Base-by-base conservation (phyloP, 1,139 yeast genomes). In the Fermentozyma sake region DNA sequence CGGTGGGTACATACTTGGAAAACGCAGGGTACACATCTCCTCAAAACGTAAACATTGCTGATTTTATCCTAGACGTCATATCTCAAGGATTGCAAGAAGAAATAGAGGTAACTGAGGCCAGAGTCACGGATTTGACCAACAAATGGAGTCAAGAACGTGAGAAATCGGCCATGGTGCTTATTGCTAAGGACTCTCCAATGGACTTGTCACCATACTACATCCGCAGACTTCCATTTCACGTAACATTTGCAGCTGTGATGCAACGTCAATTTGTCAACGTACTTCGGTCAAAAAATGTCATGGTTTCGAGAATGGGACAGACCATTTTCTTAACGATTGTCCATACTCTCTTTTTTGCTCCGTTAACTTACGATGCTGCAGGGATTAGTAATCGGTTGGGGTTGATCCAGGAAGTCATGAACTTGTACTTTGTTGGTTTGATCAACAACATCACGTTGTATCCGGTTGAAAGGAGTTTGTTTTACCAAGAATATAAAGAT, bases 401-500 rank as follows among this genome's bases (percentile, higher is more conserved):
- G 2, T 37, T 51, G 26, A 40, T 44, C 7, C 56, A 51, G 22
- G 47, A 42, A 17, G 44, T 48, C 8, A 32, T 46, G 24, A 50
- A 48, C 32, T 31, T 50, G 27, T 50, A 46, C 33, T 51, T 37
- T 24, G 49, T 43, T 7, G 56, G 56, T 2, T 39, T 50, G 29
- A 34, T 51, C 32, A 51, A 51, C 35, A 51, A 50, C 32, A 33
- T 50, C 28, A 32, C 52, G 5, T 34, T 50, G 16, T 51, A 48
- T 26, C 54, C 54, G 4, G 28, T 37, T 5, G 52, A 49, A 18
- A 32, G 54, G n/a, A 44, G 46, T 29, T 36, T 51, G 16, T 51
- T 51, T 32, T 48, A 51, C 37, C 53, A 50, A 28, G 56, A 51
- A 27, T 38, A 44, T 24, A 39, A 40, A 29, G 56, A 51, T 20